Base-by-base conservation (phyloP, 2,329 filamentous ascomycete genomes). In the Aspergillus sp. region DNA sequence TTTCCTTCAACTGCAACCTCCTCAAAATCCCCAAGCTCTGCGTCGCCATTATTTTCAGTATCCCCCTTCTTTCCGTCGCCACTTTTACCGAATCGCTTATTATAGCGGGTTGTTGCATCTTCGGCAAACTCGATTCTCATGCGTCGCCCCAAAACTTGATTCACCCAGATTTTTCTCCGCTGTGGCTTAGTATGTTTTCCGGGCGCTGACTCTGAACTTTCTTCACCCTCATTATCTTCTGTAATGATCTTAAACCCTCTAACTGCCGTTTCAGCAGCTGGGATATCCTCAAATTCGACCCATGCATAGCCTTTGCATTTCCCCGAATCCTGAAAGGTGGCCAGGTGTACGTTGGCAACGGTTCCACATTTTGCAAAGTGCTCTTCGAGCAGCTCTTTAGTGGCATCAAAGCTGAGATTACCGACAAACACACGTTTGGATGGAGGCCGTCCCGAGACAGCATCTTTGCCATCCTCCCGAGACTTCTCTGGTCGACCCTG, bases 271-370 rank as follows among this genome's bases (percentile, higher is more conserved):
- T 87, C 85, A 0, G 91, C 91, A 0, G 89, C 84, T 56, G 90
- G 86, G 11, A 93, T 71, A 51, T 92, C 87, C 70, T 88, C 87
- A 75, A 98, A 99, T 61, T 90, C 90, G 60, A 99, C 86, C 93
- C 95, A 99, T 5, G 89, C 95, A 77, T 89, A 99, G 17, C 95
- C 96, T 79, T 98, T 98, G 80, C 95, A 99, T 79, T 98, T 99
- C 44, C 95, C 95, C 19, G 89, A 89, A 74, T 99, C 96, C 75
- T 98, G 91, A 71, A 99, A 99, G 0, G 93, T 96, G 3, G 95
- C 95, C 64, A 98, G 81, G 77, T 96, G 93, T 63, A 91, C 84
- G 78, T 90, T 90, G 53, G 88, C 85, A 61, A 98, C 86, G 61
- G 88, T 82, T 51, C 95, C 95, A 71, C 93, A 98, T 72, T 88